phyloP scores from a whole-genome alignment of 768 basidiomycete genomes.

The Leccinum broughii region DNA sequence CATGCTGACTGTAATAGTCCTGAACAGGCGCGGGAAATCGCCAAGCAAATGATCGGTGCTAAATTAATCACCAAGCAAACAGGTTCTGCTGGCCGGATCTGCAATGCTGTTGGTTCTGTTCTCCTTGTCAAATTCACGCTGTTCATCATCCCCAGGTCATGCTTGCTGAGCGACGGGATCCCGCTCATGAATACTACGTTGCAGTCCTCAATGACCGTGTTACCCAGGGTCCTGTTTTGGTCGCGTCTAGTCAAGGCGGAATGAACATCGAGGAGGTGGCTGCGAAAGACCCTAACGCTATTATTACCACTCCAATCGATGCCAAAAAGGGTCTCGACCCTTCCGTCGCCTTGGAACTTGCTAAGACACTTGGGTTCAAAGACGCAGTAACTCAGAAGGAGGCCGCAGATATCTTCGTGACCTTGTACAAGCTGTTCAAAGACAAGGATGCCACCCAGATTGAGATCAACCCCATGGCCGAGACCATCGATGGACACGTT shows the following conservation, averaged over 20 bases:
- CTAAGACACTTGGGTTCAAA: constrained; percentile 90
- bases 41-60: constrained; percentile 90
- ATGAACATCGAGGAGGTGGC: constrained; percentile 99
- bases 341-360: constrained; percentile 69
- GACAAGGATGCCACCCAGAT: constrained; percentile 99
- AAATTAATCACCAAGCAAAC: constrained; percentile 99
- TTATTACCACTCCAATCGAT: constrained; percentile 92
- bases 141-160: constrained; percentile 68
- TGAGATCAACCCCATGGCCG: constrained; percentile 97
- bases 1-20: constrained; percentile 51
- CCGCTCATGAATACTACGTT: constrained; percentile 96
- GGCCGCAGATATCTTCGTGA: constrained; percentile 91
- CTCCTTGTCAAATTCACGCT: not conserved
- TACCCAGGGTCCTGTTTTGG: constrained; percentile 86
- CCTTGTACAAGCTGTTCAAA: constrained; percentile 95
- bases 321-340: constrained; percentile 80
- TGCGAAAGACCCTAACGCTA: constrained; percentile 89
- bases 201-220: constrained; percentile 95
- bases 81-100: constrained; percentile 85
- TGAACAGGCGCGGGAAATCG: constrained; percentile 83
- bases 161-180: constrained; percentile 93
- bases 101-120: constrained; percentile 77
- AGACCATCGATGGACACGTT: constrained; percentile 87
- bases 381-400: constrained; percentile 67
- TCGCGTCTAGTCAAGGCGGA: constrained; percentile 91